Evolutionary conservation across 306 rosid species (phyloP).

Genomic region (Citrullus amarus): DNA sequence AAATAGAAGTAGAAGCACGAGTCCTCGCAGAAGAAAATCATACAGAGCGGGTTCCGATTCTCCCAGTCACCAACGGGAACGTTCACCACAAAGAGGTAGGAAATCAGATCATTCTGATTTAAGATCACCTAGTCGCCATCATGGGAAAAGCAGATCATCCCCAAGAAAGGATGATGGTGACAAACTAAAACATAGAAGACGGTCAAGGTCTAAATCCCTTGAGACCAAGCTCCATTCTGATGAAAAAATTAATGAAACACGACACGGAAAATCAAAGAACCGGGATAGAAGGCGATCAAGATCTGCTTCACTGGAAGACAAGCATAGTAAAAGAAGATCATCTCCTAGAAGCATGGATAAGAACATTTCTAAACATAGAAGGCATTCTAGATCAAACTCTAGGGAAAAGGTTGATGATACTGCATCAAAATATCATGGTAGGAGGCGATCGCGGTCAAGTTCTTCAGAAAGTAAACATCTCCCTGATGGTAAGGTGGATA

Average conservation of each 20-base stretch:
- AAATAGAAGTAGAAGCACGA: slow-evolving; percentile 60
- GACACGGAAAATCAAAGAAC: slow-evolving; percentile 39
- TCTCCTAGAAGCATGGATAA: slow-evolving; percentile 56
- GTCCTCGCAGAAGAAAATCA: slow-evolving; percentile 55
- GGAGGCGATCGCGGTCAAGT: slow-evolving; percentile 72
- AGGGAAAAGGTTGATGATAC: slow-evolving; percentile 30
- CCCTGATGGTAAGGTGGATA: slow-evolving; percentile 29
- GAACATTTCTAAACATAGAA: slow-evolving; percentile 44
- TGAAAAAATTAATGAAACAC: slow-evolving; percentile 36
- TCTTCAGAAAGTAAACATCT: slow-evolving; percentile 46
- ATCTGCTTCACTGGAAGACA: slow-evolving; percentile 55
- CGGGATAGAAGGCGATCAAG: slow-evolving; percentile 60
- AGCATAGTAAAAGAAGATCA: slow-evolving; percentile 33
- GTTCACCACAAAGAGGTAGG: slow-evolving; percentile 53
- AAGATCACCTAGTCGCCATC: slow-evolving; percentile 52
- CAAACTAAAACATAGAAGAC: slow-evolving; percentile 46
- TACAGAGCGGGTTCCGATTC: slow-evolving; percentile 43
- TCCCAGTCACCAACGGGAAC: slow-evolving; percentile 51
- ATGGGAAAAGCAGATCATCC: slow-evolving; percentile 48
- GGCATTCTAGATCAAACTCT: slow-evolving; percentile 67
- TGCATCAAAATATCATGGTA: slow-evolving; percentile 34
- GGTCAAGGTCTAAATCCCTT: slow-evolving; percentile 63
- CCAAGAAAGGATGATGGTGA: slow-evolving; percentile 54
- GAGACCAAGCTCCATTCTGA: slow-evolving; percentile 33
- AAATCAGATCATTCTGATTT: slow-evolving; percentile 42